Evolutionary conservation across 1,284 basidiomycete genomes (phyloP).

Genomic region (Ceratorhiza oryzae-sativae): DNA sequence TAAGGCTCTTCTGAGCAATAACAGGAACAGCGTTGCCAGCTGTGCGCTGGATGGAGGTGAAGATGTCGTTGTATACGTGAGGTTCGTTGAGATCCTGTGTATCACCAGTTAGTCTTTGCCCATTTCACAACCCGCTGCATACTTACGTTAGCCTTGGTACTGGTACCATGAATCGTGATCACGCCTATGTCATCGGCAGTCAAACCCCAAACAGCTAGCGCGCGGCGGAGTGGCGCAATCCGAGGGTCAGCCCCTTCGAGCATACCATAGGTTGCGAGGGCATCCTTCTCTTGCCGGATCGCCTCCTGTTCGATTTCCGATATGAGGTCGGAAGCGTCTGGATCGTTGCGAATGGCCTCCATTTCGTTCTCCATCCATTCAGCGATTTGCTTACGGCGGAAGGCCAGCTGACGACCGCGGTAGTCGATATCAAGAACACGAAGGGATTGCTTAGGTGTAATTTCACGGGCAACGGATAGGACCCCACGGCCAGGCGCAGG

Average conservation of each 20-base stretch:
- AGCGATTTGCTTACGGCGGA: conserved; percentile 91
- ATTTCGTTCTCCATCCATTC: conserved; percentile 94
- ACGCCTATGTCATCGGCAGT: conserved; percentile 91
- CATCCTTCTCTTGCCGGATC: conserved; percentile 87
- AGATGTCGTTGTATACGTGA: conserved; percentile 94
- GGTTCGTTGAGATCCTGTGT: conserved; percentile 94
- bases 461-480: conserved; percentile 82
- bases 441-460: conserved; percentile 72
- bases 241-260: conserved; percentile 85
- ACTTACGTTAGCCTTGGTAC: conserved; percentile 89
- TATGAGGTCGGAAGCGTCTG: conserved; percentile 67
- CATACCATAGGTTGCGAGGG: conserved; percentile 91
- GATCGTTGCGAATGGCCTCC: conserved; percentile 78
- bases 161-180: conserved; percentile 91
- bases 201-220: conserved; percentile 95
- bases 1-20: conserved; percentile 96
- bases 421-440: conserved; percentile 85
- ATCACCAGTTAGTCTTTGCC: conserved; percentile 39
- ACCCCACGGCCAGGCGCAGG: conserved; percentile 93
- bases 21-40: conserved; percentile 95
- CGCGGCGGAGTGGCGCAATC: conserved; percentile 89
- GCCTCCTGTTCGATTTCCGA: conserved; percentile 90
- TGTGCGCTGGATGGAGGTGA: conserved; percentile 86
- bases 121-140: background rate
- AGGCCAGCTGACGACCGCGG: conserved; percentile 87